Evolutionary conservation across 257 asterid genomes (phyloP).

Genomic region (Paulownia fortunei): DNA sequence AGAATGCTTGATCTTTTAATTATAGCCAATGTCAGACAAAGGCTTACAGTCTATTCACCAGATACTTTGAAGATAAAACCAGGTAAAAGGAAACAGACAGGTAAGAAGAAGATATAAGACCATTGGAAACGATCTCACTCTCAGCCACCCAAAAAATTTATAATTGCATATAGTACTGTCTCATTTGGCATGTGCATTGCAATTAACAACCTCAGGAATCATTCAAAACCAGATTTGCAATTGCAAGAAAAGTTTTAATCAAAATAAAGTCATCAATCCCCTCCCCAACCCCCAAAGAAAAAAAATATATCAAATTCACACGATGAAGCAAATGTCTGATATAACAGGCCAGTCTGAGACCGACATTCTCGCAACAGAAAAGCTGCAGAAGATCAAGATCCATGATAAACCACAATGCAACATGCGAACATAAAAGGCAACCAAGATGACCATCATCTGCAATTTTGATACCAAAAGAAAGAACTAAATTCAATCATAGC

Average conservation of each 20-base stretch:
- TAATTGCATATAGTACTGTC: neutral
- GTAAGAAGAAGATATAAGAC: constrained; percentile 5
- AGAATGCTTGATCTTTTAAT: constrained; percentile 12
- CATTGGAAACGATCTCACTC: constrained; percentile 23
- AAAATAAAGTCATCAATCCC: too few species aligned
- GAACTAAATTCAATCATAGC: neutral
- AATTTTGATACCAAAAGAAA: neutral
- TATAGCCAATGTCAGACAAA: constrained; percentile 20
- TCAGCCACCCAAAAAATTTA: neutral
- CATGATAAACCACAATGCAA: neutral
- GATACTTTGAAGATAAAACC: neutral
- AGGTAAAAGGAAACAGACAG: neutral
- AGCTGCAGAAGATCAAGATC: neutral
- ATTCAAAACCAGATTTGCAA: constrained; percentile 22
- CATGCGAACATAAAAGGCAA: neutral
- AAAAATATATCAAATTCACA: neutral
- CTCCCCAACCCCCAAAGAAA: too few species aligned
- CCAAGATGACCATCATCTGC: neutral
- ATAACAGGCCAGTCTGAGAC: neutral
- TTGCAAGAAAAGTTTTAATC: neutral
- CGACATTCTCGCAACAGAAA: neutral
- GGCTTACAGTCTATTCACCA: constrained; percentile 24
- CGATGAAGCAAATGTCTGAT: neutral
- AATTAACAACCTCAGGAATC: constrained; percentile 6
- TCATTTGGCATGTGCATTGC: constrained; percentile 21